These are phyloP conservation scores for Carex sylvatica DNA, from an alignment of 202 grass and related monocot genomes.

Conservation along the genomic window DNA sequence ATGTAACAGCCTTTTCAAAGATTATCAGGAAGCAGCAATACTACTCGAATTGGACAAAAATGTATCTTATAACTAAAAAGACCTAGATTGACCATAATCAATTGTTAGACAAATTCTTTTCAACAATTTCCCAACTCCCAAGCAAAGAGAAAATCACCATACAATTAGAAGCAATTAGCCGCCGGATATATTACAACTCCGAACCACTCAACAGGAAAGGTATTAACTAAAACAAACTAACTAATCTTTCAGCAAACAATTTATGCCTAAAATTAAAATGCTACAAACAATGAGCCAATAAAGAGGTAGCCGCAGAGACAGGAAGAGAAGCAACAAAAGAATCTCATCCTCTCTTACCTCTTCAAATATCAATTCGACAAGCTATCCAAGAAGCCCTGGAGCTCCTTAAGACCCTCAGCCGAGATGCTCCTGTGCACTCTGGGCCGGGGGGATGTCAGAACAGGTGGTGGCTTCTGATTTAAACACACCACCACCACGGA, in stretches of 20 bases:
- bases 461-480: conserved; percentile 59
- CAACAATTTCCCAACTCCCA: conserved; percentile 18
- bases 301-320: conserved; percentile 11
- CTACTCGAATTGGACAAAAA: background rate
- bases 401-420: conserved; percentile 71
- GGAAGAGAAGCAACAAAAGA: conserved; percentile 27
- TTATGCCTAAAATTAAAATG: conserved; percentile 48
- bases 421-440: conserved; percentile 94
- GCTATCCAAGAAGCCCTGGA: conserved; percentile 87
- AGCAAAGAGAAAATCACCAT: conserved; percentile 7
- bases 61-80: background rate
- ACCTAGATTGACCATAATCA: background rate
- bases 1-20: background rate
- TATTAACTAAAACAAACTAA: conserved; percentile 42
- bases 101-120: conserved; percentile 8
- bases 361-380: conserved; percentile 46
- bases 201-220: conserved; percentile 51
- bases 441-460: conserved; percentile 56
- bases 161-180: conserved; percentile 49
- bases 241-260: conserved; percentile 27
- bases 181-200: conserved; percentile 70
- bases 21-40: background rate
- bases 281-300: conserved; percentile 42
- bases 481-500: conserved; percentile 82
- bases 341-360: conserved; percentile 7